These are phyloP conservation scores for Parietaria judaica DNA, from an alignment of 306 rosid genomes.

Conservation along the genomic window DNA sequence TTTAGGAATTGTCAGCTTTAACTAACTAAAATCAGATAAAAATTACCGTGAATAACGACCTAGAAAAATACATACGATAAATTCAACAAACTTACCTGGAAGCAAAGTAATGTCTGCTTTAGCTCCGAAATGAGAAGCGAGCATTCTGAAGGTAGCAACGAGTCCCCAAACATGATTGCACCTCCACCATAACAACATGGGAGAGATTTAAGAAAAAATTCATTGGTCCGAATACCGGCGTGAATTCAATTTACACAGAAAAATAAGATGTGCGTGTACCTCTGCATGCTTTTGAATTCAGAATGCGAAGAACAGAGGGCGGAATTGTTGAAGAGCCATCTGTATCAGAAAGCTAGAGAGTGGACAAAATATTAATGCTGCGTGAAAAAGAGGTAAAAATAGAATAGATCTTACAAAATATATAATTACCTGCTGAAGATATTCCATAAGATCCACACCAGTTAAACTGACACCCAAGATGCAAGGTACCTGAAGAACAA, in stretches of 20 bases:
- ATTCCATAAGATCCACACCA: conserved; percentile 78
- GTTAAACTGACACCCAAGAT: conserved; percentile 77
- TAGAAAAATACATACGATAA: not conserved
- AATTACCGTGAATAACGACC: too few species aligned
- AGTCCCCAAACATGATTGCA: conserved; percentile 97
- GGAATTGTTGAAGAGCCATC: conserved; percentile 92
- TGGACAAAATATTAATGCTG: conserved; percentile 2
- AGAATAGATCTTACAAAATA: conserved; percentile 9
- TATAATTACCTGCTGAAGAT: conserved; percentile 89
- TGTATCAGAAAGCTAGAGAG: conserved; percentile 73
- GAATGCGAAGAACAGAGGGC: conserved; percentile 71
- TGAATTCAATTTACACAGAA: too few species aligned
- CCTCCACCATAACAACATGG: conserved; percentile 29
- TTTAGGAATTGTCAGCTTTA: too few species aligned
- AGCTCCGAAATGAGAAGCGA: conserved; percentile 86
- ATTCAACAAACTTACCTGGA: conserved; percentile 52
- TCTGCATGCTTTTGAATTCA: conserved; percentile 88
- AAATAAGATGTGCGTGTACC: conserved; percentile 32
- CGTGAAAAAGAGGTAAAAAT: conserved; percentile 1
- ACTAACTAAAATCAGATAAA: too few species aligned
- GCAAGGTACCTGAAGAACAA: conserved; percentile 66
- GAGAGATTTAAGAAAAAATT: not conserved
- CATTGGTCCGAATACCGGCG: not conserved
- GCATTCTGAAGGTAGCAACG: conserved; percentile 88
- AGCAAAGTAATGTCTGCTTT: conserved; percentile 72